These are phyloP conservation scores for Xerophyta viscosa DNA, from an alignment of 106 monocot genomes.

Conservation along the genomic window DNA sequence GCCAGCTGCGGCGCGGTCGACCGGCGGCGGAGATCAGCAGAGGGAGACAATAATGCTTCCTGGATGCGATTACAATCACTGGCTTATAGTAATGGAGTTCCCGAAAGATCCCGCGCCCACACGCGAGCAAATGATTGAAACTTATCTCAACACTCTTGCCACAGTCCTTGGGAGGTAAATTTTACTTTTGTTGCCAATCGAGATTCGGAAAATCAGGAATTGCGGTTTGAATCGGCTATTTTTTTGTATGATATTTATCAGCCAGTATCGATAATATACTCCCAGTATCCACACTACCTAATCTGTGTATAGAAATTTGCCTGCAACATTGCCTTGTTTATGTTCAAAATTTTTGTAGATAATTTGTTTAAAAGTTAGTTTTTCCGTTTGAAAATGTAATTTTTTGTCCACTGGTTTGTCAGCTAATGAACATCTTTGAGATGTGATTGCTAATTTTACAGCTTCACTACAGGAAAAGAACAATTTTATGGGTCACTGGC, in stretches of 20 bases:
- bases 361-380: not conserved
- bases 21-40: slow-evolving; percentile 26
- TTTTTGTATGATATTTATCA: no score
- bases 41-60: slow-evolving; percentile 87
- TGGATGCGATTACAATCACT: slow-evolving; percentile 96
- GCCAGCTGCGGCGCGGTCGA: slow-evolving; percentile 27
- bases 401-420: not conserved
- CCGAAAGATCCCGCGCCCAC: slow-evolving; percentile 95
- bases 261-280: no score
- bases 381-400: no score
- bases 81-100: slow-evolving; percentile 96
- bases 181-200: no score
- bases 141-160: slow-evolving; percentile 82
- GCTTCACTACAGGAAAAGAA: no score
- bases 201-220: no score
- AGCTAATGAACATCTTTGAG: not conserved
- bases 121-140: slow-evolving; percentile 95
- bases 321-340: no score
- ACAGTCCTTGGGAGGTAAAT: slow-evolving; percentile 82
- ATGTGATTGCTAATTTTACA: no score
- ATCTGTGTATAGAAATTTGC: no score
- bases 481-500: no score
- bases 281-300: no score
- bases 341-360: not conserved
- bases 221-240: no score